phyloP scores from a whole-genome alignment of 352 stramenopile genomes.

The Halophytophthora batemanensis region DNA sequence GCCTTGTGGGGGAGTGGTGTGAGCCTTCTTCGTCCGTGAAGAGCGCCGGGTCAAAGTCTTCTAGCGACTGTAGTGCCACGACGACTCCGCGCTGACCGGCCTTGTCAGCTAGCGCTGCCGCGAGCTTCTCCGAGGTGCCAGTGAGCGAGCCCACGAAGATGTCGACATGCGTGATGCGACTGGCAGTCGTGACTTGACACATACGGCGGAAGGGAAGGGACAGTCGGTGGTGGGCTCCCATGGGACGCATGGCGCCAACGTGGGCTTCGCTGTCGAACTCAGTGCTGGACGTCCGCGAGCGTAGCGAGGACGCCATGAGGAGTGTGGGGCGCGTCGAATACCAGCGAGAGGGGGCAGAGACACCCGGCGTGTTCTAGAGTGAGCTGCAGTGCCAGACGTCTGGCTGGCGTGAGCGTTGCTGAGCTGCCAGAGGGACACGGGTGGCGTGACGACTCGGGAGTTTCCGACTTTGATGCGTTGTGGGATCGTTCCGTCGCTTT shows the following conservation, averaged over 20 bases:
- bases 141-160: conserved; percentile 92
- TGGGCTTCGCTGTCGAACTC: no score
- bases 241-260: not conserved
- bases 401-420: no score
- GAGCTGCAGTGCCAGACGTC: no score
- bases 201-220: conserved; percentile 5
- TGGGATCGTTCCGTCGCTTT: no score
- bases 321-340: no score
- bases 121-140: conserved; percentile 90
- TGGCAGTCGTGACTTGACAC: not conserved
- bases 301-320: no score
- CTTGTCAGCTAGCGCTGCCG: conserved; percentile 47
- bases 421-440: no score
- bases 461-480: no score
- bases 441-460: no score
- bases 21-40: conserved; percentile 26
- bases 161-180: conserved; percentile 33
- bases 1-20: conserved; percentile 8
- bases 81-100: conserved; percentile 42
- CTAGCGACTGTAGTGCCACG: conserved; percentile 10
- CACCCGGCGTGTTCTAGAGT: no score
- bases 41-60: conserved; percentile 40
- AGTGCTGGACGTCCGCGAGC: no score
- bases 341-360: no score
- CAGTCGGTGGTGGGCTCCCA: not conserved